phyloP scores from a whole-genome alignment of 2,329 filamentous ascomycete species.

The Paracoccidioides brasiliensis region DNA sequence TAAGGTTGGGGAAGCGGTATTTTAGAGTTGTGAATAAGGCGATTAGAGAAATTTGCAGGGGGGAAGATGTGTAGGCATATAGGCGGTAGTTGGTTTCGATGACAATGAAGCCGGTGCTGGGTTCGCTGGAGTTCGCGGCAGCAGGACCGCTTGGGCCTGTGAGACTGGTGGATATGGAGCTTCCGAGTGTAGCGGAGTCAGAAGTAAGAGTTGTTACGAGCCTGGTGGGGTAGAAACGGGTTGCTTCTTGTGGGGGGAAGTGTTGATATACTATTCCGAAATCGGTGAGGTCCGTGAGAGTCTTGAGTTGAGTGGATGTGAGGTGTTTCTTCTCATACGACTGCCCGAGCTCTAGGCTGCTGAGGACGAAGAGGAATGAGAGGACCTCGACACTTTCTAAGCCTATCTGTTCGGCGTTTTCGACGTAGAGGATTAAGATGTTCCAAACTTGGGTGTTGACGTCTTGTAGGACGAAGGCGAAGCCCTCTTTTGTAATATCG shows the following conservation, averaged over 20 bases:
- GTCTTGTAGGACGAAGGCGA: slow-evolving; percentile 88
- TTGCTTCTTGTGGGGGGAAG: slow-evolving; percentile 25
- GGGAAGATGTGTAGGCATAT: slow-evolving; percentile 91
- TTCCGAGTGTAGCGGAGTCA: slow-evolving; percentile 58
- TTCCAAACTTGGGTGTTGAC: slow-evolving; percentile 97
- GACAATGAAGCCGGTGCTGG: slow-evolving; percentile 63
- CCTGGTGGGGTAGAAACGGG: slow-evolving; percentile 72
- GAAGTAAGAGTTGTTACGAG: slow-evolving; percentile 85
- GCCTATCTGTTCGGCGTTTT: slow-evolving; percentile 59
- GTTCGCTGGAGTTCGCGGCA: slow-evolving; percentile 19
- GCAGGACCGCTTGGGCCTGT: slow-evolving; percentile 20
- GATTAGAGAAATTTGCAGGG: slow-evolving; percentile 87
- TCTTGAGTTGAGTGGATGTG: slow-evolving; percentile 66
- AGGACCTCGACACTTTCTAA: slow-evolving; percentile 90
- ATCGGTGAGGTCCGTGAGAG: slow-evolving; percentile 80
- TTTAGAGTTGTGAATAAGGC: slow-evolving; percentile 77
- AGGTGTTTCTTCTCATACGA: slow-evolving; percentile 81
- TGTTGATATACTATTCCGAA: slow-evolving; percentile 78
- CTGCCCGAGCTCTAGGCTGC: slow-evolving; percentile 79
- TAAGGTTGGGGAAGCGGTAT: slow-evolving; percentile 87
- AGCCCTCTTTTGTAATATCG: slow-evolving; percentile 81
- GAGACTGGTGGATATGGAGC: slow-evolving; percentile 55
- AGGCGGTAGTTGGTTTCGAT: slow-evolving; percentile 96
- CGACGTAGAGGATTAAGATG: slow-evolving; percentile 81
- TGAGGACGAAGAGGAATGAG: slow-evolving; percentile 90